Conservation (phyloP, 768 basidiomycete genomes). For the Cubamyces sp. region DNA sequence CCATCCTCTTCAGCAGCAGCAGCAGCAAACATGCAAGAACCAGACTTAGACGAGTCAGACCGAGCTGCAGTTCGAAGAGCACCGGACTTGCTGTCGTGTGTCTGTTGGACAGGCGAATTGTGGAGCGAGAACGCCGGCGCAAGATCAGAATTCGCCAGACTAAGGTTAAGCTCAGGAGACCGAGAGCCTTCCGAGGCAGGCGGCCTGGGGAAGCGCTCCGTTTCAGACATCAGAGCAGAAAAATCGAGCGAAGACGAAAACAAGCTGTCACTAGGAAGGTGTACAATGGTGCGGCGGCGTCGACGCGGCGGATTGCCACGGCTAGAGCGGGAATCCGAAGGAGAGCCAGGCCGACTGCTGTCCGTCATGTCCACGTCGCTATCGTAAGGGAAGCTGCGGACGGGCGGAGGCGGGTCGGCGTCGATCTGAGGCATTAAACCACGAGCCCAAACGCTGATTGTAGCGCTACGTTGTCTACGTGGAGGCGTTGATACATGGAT, state of each 20-base stretch:
- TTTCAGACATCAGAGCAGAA: conserved; percentile 28
- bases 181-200: conserved; percentile 19
- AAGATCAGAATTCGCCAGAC: conserved; percentile 7
- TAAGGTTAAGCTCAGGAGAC: not conserved
- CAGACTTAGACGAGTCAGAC: conserved; percentile 14
- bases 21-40: not conserved
- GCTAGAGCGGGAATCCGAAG: conserved; percentile 2
- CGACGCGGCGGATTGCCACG: conserved; percentile 24
- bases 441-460: conserved; percentile 16
- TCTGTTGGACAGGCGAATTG: not conserved
- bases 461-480: conserved; percentile 26
- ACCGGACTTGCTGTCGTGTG: not conserved
- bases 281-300: conserved; percentile 32
- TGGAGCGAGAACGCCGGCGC: conserved; percentile 20
- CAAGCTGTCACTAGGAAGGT: conserved; percentile 32
- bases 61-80: not conserved
- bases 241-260: conserved; percentile 37
- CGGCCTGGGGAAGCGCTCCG: conserved; percentile 16
- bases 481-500: conserved; percentile 32
- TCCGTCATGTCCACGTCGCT: conserved; percentile 26
- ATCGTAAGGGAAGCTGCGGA: conserved; percentile 21
- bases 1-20: not conserved
- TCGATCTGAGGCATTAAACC: conserved; percentile 23
- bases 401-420: conserved; percentile 21
- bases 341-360: conserved; percentile 15